Evolutionary conservation across 2,329 filamentous ascomycete species (phyloP).

Genomic region (Colletotrichum higginsianum): DNA sequence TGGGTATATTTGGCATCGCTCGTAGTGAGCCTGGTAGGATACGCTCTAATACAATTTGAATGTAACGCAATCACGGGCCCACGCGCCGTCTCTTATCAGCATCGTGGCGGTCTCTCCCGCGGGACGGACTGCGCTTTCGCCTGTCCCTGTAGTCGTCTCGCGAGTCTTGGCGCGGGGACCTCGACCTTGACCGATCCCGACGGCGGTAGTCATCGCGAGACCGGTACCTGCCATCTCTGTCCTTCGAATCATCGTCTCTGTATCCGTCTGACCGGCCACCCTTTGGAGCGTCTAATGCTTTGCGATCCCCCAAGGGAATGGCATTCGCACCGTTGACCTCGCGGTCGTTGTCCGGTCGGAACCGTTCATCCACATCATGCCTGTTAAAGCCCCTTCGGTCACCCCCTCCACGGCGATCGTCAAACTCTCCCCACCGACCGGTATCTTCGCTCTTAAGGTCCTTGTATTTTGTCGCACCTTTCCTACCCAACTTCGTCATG

Average conservation of each 20-base stretch:
- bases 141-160: constrained; percentile 62
- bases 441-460: constrained; percentile 94
- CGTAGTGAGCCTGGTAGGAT: constrained; percentile 27
- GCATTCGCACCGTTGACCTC: constrained; percentile 78
- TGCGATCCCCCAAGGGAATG: constrained; percentile 77
- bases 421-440: constrained; percentile 82
- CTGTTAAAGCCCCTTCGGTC: constrained; percentile 54
- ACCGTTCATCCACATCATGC: constrained; percentile 73
- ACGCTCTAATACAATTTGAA: constrained; percentile 31
- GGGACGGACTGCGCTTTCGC: constrained; percentile 71
- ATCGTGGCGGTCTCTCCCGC: constrained; percentile 68
- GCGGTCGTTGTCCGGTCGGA: constrained; percentile 71
- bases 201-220: constrained; percentile 53
- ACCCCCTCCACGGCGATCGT: constrained; percentile 60
- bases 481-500: constrained; percentile 93
- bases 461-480: constrained; percentile 90
- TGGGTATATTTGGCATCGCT: constrained; percentile 44
- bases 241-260: constrained; percentile 47
- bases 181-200: constrained; percentile 62
- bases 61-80: constrained; percentile 52
- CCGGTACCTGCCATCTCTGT: constrained; percentile 50
- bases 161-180: constrained; percentile 64
- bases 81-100: constrained; percentile 72
- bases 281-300: constrained; percentile 48
- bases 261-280: constrained; percentile 49